These are phyloP conservation scores for Filosporella fistucella DNA, from an alignment of 495 filamentous ascomycete species.

Conservation along the genomic window DNA sequence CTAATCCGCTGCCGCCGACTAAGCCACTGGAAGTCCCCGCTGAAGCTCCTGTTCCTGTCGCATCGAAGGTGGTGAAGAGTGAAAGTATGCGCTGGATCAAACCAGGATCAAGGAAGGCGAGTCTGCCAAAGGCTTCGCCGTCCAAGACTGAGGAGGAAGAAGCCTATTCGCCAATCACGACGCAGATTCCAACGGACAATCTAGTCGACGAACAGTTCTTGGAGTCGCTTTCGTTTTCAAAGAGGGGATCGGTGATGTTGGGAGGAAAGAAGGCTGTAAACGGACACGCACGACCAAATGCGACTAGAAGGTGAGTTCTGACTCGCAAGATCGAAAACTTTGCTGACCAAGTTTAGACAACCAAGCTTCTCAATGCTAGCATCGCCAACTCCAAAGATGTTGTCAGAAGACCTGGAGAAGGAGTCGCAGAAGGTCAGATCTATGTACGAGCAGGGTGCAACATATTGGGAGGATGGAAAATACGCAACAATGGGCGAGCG, in stretches of 20 bases:
- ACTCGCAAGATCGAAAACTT: not conserved
- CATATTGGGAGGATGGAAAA: conserved; percentile 54
- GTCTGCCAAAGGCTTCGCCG: not conserved
- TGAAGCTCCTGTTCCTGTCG: not conserved
- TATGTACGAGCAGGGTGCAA: conserved; percentile 79
- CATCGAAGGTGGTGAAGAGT: conserved; percentile 3
- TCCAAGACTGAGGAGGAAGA: not conserved
- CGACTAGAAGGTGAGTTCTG: conserved; percentile 14
- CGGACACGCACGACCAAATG: conserved; percentile 16
- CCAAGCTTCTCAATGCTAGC: conserved; percentile 27
- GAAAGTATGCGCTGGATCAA: conserved; percentile 8
- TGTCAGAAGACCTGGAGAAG: conserved; percentile 79
- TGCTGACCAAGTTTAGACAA: conserved; percentile 27
- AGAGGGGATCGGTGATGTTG: conserved; percentile 62
- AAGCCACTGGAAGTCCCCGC: not conserved
- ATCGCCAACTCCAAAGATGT: conserved; percentile 29
- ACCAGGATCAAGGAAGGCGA: not conserved
- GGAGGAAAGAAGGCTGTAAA: conserved; percentile 41
- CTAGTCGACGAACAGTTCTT: conserved; percentile 47
- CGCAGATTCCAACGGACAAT: conserved; percentile 45
- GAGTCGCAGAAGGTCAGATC: conserved; percentile 84
- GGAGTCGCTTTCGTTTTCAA: conserved; percentile 46
- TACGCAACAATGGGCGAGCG: conserved; percentile 1
- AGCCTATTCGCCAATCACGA: conserved; percentile 41
- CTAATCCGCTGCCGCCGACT: not conserved